Base-by-base conservation (phyloP, 257 asterid species). In the Cynanchum wilfordii region DNA sequence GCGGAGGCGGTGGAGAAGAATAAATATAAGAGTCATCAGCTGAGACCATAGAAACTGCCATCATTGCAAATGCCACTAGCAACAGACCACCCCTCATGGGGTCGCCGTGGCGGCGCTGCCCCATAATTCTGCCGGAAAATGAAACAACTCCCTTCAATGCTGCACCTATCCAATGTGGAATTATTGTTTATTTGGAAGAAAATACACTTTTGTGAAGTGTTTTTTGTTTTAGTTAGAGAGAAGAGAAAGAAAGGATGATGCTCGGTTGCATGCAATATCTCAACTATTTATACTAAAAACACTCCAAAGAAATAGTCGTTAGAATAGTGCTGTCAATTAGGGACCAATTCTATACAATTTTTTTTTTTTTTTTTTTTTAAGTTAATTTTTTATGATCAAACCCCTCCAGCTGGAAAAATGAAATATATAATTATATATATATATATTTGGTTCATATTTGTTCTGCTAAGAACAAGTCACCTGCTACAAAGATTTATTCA, bases 1-100 rank as follows among this genome's bases (percentile, higher is more conserved):
- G 80, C 0, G 83, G 80, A 3, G 84, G 84, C 3, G 84, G 84
- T 0, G 84, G 84, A 0, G 86, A 2, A 15, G 74, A 62, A 8
- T 80, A 80, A 16, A 44, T 54, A 3, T 80, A 73, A 0, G 84
- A 79, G 11, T 90, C 87, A 0, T 88, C 87, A 0, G 91, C 96
- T 0, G 89, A 81, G 51, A 81, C 92, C 36, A 81, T 5, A 38
- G 86, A 81, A 67, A 75, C 66, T 0, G 80, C 85, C 86, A 88
- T 76, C n/a, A 87, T 50, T 67, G 89, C 85, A 74, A 88, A 78
- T 71, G 87, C 88, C 88, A 78, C 81, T 12, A 85, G 85, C 88
- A 80, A 10, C 74, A 75, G 67, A 29, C 82, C 77, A 68, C 88
- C 87, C 80, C 59, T 27, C 0, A 29, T 45, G 72, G 87, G 84